Conservation (phyloP, 495 filamentous ascomycete genomes). For the Neurospora sp. region DNA sequence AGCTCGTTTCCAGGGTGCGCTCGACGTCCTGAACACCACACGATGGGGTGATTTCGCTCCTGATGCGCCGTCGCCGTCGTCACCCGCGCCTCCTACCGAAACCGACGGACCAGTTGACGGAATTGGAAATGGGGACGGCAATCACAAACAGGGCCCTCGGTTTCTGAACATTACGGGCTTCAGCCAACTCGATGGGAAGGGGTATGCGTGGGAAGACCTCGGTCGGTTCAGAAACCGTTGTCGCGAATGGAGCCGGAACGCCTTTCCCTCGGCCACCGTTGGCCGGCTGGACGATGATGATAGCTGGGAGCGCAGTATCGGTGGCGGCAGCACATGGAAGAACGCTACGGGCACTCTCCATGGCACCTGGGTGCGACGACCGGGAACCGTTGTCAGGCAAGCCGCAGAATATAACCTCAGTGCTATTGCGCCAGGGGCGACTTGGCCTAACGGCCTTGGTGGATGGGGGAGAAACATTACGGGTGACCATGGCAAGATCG, state of each 20-base stretch:
- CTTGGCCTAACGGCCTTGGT: constrained; percentile 28
- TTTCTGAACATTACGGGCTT: constrained; percentile 75
- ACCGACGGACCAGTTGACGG: neutral
- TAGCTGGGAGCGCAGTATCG: neutral
- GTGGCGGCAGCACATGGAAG: constrained; percentile 50
- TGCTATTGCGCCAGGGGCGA: constrained; percentile 31
- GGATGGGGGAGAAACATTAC: constrained; percentile 62
- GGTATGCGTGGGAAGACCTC: constrained; percentile 59
- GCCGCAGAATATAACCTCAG: constrained; percentile 37
- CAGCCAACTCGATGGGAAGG: constrained; percentile 49
- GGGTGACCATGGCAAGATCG: constrained; percentile 44
- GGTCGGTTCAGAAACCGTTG: constrained; percentile 34
- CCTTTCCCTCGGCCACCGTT: constrained; percentile 22
- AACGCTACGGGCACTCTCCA: constrained; percentile 71
- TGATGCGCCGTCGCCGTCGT: neutral
- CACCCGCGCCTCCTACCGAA: neutral
- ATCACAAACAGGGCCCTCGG: constrained; percentile 21
- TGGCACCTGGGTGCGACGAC: constrained; percentile 63
- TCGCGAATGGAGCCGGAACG: constrained; percentile 33
- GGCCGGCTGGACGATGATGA: constrained; percentile 16
- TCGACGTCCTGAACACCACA: constrained; percentile 58
- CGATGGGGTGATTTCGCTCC: constrained; percentile 66
- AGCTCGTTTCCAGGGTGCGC: constrained; percentile 28
- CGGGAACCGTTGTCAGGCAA: constrained; percentile 23
- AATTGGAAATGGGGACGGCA: constrained; percentile 10